Evolutionary conservation across 148 eudicot genomes (phyloP).

Genomic region (Rhododendron simsii): DNA sequence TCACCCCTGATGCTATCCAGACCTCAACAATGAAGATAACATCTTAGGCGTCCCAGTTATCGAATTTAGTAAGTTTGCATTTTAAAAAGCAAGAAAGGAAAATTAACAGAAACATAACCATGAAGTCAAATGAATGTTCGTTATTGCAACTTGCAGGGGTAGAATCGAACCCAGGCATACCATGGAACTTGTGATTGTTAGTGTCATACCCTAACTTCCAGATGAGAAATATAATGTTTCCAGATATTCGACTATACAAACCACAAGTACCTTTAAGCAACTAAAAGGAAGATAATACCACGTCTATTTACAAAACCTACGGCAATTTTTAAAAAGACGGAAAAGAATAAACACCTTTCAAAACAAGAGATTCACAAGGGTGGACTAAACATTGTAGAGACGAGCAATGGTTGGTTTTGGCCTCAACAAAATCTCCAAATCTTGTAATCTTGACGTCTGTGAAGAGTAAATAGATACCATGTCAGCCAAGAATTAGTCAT

Average conservation of each 20-base stretch:
- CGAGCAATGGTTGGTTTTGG: conserved; percentile 57
- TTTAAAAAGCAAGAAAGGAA: not conserved
- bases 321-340: not conserved
- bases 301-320: not conserved
- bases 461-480: conserved; percentile 1
- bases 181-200: not conserved
- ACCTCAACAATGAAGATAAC: conserved; percentile 24
- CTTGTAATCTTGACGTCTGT: conserved; percentile 59
- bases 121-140: not conserved
- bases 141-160: not conserved
- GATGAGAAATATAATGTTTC: not conserved
- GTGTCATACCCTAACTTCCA: not conserved
- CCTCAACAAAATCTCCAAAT: conserved; percentile 59
- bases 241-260: not conserved
- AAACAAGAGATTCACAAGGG: conserved; percentile 31
- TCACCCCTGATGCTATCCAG: conserved; percentile 45
- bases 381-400: conserved; percentile 52
- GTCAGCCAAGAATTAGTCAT: not conserved
- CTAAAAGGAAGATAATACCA: not conserved
- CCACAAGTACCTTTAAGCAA: not conserved
- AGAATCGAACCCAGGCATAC: not conserved
- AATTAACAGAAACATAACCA: not conserved
- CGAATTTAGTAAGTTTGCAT: not conserved
- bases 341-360: conserved; percentile 42
- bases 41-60: not conserved